Conservation (phyloP, 2,329 filamentous ascomycete genomes). For the Neocatenulostroma microsporum region DNA sequence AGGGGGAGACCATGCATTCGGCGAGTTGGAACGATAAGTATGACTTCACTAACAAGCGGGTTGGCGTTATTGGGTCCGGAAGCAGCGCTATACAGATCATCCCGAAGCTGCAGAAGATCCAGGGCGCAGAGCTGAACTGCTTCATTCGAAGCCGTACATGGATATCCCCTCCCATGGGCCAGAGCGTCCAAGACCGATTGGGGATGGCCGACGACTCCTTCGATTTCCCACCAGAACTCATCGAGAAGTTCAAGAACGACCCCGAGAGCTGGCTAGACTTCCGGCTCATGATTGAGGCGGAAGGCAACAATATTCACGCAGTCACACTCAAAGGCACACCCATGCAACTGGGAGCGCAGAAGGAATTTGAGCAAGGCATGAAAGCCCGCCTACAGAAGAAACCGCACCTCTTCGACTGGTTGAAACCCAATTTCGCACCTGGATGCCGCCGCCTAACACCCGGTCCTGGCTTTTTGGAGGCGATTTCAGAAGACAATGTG, state of each 20-base stretch:
- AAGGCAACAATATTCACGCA: constrained; percentile 51
- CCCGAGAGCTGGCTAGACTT: constrained; percentile 37
- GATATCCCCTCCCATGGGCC: constrained; percentile 40
- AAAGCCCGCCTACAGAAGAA: constrained; percentile 29
- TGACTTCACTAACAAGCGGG: constrained; percentile 24
- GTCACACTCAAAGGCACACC: constrained; percentile 33
- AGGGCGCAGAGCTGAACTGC: constrained; percentile 26
- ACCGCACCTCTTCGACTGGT: constrained; percentile 34
- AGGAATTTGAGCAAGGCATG: constrained; percentile 37
- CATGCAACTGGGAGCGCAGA: constrained; percentile 31
- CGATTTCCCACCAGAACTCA: constrained; percentile 23
- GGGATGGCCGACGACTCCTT: constrained; percentile 27
- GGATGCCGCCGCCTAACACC: constrained; percentile 45
- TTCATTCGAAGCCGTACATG: constrained; percentile 35
- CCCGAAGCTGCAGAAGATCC: constrained; percentile 29
- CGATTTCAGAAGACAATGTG: constrained; percentile 41
- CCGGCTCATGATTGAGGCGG: constrained; percentile 41
- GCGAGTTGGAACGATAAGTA: constrained; percentile 27
- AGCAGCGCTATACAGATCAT: constrained; percentile 35
- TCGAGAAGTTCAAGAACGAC: constrained; percentile 30
- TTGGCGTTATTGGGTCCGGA: constrained; percentile 29
- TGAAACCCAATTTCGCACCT: constrained; percentile 37
- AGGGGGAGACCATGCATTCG: constrained; percentile 30
- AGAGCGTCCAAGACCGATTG: constrained; percentile 24
- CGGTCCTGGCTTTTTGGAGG: constrained; percentile 45